phyloP scores from a whole-genome alignment of 176 grass and related monocot species.

The Tuctoria greenei region DNA sequence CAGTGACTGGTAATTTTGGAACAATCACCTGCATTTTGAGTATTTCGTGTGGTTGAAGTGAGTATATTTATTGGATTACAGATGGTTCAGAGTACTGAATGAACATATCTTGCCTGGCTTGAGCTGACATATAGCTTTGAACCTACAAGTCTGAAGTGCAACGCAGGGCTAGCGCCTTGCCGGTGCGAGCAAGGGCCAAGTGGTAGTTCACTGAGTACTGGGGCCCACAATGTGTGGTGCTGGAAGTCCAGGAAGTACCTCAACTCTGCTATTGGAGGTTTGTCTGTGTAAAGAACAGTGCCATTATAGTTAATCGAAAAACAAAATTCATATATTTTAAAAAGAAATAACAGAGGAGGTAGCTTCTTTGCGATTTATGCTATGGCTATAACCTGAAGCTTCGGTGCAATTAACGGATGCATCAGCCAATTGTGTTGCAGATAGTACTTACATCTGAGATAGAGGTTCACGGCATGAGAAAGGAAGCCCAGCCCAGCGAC shows the following conservation, averaged over 20 bases:
- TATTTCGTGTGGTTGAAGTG: conserved; percentile 6
- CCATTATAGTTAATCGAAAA: neutral
- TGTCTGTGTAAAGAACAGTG: conserved; percentile 51
- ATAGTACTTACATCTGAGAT: conserved; percentile 75
- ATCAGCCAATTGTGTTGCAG: neutral
- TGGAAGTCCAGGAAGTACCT: conserved; percentile 96
- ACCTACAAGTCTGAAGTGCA: conserved; percentile 73
- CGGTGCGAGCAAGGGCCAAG: conserved; percentile 70
- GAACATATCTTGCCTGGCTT: conserved; percentile 40
- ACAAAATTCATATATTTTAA: neutral
- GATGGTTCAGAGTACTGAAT: neutral
- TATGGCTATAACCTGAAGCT: neutral
- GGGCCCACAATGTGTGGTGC: conserved; percentile 70
- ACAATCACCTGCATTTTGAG: conserved; percentile 62
- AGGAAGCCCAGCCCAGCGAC: conserved; percentile 66
- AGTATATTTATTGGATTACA: conserved; percentile 5
- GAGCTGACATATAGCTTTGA: conserved; percentile 81
- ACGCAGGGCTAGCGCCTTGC: conserved; percentile 29
- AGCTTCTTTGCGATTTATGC: neutral
- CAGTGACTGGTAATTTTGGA: conserved; percentile 64
- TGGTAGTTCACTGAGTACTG: conserved; percentile 64
- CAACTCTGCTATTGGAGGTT: conserved; percentile 65
- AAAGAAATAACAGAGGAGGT: neutral
- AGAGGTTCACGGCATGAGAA: conserved; percentile 92
- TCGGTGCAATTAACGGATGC: neutral